A percentile compares a stretch with the other conserved stretches of the same genome.
Evolutionary conservation across 176 grass and related monocot species (phyloP).

Genomic region (Carex cristatella): DNA sequence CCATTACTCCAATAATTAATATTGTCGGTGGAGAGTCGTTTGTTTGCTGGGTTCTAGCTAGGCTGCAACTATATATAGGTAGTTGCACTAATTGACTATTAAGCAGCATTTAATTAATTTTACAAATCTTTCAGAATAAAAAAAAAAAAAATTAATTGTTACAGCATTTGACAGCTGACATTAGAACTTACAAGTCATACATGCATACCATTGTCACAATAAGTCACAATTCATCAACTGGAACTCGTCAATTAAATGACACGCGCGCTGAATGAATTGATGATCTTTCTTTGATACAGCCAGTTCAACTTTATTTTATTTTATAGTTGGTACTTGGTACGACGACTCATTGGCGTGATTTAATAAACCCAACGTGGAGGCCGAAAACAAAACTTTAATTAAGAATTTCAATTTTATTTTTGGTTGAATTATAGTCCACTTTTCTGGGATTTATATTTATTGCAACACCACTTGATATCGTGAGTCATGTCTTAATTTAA

Average conservation of each 20-base stretch:
- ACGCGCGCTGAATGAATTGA: not conserved
- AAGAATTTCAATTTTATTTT: not conserved
- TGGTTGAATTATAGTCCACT: not conserved
- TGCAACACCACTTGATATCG: not conserved
- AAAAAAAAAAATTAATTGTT: not conserved
- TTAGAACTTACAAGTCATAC: not conserved
- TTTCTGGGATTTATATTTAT: not conserved
- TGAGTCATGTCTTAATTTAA: not conserved
- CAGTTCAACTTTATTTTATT: not conserved
- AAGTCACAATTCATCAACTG: not conserved
- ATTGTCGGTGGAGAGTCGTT: not conserved
- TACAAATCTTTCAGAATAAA: not conserved
- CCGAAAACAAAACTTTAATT: not conserved
- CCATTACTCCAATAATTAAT: not conserved
- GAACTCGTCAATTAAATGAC: not conserved
- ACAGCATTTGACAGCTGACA: conserved; percentile 2
- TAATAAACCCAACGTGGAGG: not conserved
- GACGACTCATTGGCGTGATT: not conserved
- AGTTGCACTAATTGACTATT: not conserved
- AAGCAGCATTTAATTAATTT: conserved; percentile 4
- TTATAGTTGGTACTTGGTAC: not conserved
- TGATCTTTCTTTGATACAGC: conserved; percentile 1
- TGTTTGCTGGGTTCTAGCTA: not conserved
- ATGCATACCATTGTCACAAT: not conserved
- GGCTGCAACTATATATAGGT: not conserved